Conservation (phyloP, 2,329 filamentous ascomycete genomes). For the Fusarium armeniacum region DNA sequence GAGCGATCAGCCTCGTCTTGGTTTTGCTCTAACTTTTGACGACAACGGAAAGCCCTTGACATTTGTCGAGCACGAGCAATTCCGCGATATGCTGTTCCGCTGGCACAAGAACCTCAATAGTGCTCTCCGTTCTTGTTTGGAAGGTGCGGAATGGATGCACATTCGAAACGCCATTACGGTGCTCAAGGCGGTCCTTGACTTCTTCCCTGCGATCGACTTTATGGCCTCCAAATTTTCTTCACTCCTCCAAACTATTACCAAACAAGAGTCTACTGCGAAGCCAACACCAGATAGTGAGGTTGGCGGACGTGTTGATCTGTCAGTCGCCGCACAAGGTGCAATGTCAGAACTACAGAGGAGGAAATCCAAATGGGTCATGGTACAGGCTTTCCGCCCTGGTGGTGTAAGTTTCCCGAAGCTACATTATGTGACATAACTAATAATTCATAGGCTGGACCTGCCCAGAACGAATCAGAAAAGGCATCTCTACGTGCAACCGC, state of each 20-base stretch:
- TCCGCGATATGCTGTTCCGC: slow-evolving; percentile 85
- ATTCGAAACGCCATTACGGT: slow-evolving; percentile 95
- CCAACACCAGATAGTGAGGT: slow-evolving; percentile 63
- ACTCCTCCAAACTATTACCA: slow-evolving; percentile 75
- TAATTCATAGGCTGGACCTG: slow-evolving; percentile 47
- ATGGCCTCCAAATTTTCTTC: slow-evolving; percentile 79
- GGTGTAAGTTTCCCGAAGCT: slow-evolving; percentile 61
- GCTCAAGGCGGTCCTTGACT: slow-evolving; percentile 82
- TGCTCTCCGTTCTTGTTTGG: slow-evolving; percentile 85
- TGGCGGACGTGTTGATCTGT: slow-evolving; percentile 78
- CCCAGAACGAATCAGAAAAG: slow-evolving; percentile 52
- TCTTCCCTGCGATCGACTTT: slow-evolving; percentile 91
- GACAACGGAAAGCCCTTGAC: slow-evolving; percentile 74
- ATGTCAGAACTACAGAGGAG: slow-evolving; percentile 77
- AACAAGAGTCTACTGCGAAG: slow-evolving; percentile 69
- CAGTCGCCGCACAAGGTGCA: slow-evolving; percentile 79
- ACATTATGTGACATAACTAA: slow-evolving; percentile 37
- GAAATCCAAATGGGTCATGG: slow-evolving; percentile 78
- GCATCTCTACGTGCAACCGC: slow-evolving; percentile 70
- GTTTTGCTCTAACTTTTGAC: slow-evolving; percentile 82
- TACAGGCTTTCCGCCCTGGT: slow-evolving; percentile 78
- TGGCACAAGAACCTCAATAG: slow-evolving; percentile 89
- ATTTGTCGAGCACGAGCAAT: slow-evolving; percentile 87
- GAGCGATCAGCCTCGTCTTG: slow-evolving; percentile 72
- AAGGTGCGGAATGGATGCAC: slow-evolving; percentile 93